These are phyloP conservation scores for Hysterium pulicare DNA, from an alignment of 2,329 filamentous ascomycete species.

Conservation along the genomic window DNA sequence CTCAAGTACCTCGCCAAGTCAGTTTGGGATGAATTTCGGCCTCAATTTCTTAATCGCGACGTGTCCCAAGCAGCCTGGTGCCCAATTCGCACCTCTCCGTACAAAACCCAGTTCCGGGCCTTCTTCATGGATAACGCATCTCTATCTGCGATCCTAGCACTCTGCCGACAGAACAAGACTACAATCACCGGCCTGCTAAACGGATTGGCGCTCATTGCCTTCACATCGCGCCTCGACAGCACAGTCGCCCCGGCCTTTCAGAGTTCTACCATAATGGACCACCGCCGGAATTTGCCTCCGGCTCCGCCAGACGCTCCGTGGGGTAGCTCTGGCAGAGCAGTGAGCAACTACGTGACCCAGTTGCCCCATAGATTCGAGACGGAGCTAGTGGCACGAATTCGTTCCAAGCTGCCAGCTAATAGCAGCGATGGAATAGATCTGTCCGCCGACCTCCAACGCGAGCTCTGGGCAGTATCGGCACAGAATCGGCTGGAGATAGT, in stretches of 20 bases:
- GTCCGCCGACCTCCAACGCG: constrained; percentile 27
- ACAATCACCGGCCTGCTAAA: constrained; percentile 18
- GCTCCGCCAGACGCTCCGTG: constrained; percentile 16
- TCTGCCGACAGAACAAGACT: constrained; percentile 19
- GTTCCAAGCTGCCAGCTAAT: constrained; percentile 19
- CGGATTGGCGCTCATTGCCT: constrained; percentile 16
- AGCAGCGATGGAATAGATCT: constrained; percentile 13
- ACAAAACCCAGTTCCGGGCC: constrained; percentile 14
- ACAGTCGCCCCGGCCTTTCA: constrained; percentile 16
- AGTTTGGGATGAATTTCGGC: no score
- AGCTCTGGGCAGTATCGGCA: constrained; percentile 30
- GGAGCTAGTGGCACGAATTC: constrained; percentile 18
- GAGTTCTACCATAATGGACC: constrained; percentile 16
- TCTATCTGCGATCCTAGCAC: constrained; percentile 13
- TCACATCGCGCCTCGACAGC: constrained; percentile 13
- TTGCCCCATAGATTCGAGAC: constrained; percentile 15
- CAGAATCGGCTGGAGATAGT: constrained; percentile 25
- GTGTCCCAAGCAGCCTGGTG: constrained; percentile 14
- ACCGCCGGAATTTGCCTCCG: constrained; percentile 16
- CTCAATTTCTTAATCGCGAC: no score
- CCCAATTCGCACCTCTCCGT: constrained; percentile 11
- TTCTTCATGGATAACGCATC: constrained; percentile 13
- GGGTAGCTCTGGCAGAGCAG: constrained; percentile 10
- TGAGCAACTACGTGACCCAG: constrained; percentile 17
- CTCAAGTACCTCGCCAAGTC: no score